Base-by-base conservation (phyloP, 1,284 basidiomycete genomes). In the Microbotryum lychnidis-dioicae region DNA sequence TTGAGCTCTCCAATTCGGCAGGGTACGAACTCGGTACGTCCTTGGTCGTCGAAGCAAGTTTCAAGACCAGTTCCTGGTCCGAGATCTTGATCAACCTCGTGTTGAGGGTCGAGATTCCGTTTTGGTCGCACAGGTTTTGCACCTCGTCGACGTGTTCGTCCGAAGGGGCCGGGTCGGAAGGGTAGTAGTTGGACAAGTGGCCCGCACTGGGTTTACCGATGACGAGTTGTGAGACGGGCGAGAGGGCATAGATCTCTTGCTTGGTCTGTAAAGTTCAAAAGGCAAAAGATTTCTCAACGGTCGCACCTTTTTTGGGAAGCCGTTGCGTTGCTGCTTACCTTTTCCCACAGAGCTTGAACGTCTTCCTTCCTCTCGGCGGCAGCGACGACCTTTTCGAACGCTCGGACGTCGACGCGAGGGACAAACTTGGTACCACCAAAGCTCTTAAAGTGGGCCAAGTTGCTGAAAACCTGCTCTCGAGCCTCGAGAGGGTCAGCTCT, bases 391-490 rank as follows among this genome's bases (percentile, higher is more conserved):
- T 78, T 78, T 50, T 79, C 80, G 71, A 91, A 89, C 68, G 82
- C 83, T 20, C 76, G 79, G 45, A 79, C 71, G 5, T 82, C 70
- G 46, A 86, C 71, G 44, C 89, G 84, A 33, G 89, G 89, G 58
- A 88, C 74, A 68, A 91, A 85, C 76, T 91, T 91, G 51, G 86
- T 87, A 71, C 86, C 87, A 0, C 89, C 89, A 67, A 91, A 91
- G 3, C 81, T 63, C 46, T 67, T 63, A 54, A 69, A 64, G 61
- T 72, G 69, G 48, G 60, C 54, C 46, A 72, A 58, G 62, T 90
- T 90, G 73, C 84, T 84, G 61, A 89, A 72, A 42, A 84, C 82
- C 86, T 88, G 62, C 20, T 31, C 31, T 31, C 31, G 31, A 31
- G 20, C 3, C 25, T 25, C 25, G 18, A 16, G 29, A 50, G 54